Evolutionary conservation across 257 asterid species (phyloP).

Genomic region (Perilla frutescens): DNA sequence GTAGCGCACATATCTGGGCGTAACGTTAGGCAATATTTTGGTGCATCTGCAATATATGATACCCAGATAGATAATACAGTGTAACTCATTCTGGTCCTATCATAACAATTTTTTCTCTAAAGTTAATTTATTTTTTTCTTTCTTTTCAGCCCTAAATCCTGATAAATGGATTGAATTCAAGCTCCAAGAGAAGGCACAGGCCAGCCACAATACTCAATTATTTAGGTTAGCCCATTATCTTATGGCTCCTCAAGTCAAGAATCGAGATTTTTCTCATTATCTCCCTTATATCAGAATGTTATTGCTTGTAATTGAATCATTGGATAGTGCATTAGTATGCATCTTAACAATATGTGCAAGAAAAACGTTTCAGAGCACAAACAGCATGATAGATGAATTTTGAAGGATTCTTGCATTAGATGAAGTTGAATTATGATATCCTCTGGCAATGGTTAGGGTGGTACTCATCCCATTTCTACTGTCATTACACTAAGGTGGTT

Average conservation of each 20-base stretch:
- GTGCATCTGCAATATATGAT: slow-evolving; percentile 4
- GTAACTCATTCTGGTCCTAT: slow-evolving; percentile 11
- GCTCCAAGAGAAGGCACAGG: slow-evolving; percentile 90
- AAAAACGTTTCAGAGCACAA: neutral
- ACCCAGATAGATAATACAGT: slow-evolving; percentile 2
- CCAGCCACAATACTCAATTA: slow-evolving; percentile 87
- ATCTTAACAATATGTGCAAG: slow-evolving; percentile 27
- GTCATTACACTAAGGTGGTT: slow-evolving; percentile 2
- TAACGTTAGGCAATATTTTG: slow-evolving; percentile 1
- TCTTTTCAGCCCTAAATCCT: slow-evolving; percentile 80
- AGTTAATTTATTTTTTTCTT: slow-evolving; percentile 30
- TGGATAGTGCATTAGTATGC: slow-evolving; percentile 12
- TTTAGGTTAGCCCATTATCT: slow-evolving; percentile 65
- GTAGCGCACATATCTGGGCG: neutral
- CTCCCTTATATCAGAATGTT: slow-evolving; percentile 4
- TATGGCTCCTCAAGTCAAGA: slow-evolving; percentile 19
- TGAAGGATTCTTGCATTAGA: slow-evolving; percentile 16
- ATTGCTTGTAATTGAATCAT: slow-evolving; percentile 5
- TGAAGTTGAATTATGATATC: neutral
- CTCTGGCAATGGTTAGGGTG: slow-evolving; percentile 15
- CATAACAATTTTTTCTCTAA: slow-evolving; percentile 9
- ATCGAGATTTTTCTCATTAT: slow-evolving; percentile 14
- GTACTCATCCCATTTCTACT: neutral
- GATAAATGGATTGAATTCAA: slow-evolving; percentile 89
- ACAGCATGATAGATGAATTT: slow-evolving; percentile 20